Base-by-base conservation (phyloP, 2,329 filamentous ascomycete species). In the Cytospora paraplurivora region DNA sequence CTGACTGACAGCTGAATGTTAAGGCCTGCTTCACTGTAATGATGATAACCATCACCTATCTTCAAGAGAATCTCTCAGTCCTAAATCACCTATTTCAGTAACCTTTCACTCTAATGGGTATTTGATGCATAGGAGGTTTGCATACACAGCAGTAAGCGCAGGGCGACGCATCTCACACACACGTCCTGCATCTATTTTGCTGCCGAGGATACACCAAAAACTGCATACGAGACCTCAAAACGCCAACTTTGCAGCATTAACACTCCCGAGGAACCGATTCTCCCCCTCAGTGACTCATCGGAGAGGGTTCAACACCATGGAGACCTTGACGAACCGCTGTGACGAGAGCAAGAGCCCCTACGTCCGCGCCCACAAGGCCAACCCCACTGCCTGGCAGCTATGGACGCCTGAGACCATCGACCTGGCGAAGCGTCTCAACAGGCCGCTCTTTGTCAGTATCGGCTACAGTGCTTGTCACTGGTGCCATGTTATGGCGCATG, bases 401-500 rank as follows among this genome's bases (percentile, higher is more conserved):
- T 61, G 41, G 59, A 61, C 59, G 51, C 59, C 59, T 51, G 51
- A 61, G 59, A 55, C 59, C 33, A 32, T 55, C 15, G 59, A 55
- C 32, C 7, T 61, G 15, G 59, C 59, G 11, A 61, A 37, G 51
- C 59, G 59, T 17, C 33, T 49, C 8, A 61, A 50, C 32, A 61
- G 19, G 32, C 51, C 55, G 15, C 51, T 61, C n/a, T 61, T 61
- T 21, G 59, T 61, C 32, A 61, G 59, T 41, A 50, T 61, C 8
- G 51, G 59, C 13, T 61, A 61, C 10, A 61, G 51, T 55, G 59
- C 59, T 12, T 61, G 51, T 11, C 51, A 61, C 19, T 61, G 59
- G 59, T 90, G 87, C 72, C 90, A 94, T 78, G 90, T 97, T 65
- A 96, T 96, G 89, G 89, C 92, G 69, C 86, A 88, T 67, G 93